A percentile compares a stretch with the other conserved stretches of the same genome.
These are phyloP conservation scores for Straminergon stramineum DNA, from an alignment of 225 moss, liverwort and hornwort genomes.

Conservation along the genomic window DNA sequence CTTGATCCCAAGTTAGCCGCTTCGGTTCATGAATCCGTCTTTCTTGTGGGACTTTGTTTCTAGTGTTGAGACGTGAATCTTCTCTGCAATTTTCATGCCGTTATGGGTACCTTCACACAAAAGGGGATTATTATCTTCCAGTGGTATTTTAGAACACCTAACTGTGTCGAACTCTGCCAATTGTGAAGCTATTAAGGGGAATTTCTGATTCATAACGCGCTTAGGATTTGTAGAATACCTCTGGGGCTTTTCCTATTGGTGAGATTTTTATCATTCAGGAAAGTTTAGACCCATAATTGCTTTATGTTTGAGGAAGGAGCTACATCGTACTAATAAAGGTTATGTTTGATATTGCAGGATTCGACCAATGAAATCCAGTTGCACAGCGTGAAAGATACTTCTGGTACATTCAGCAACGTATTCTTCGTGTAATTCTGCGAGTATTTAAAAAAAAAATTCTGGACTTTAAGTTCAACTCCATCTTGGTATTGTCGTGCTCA, in stretches of 20 bases:
- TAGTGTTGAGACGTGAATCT: neutral
- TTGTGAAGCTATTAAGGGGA: neutral
- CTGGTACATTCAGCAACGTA: neutral
- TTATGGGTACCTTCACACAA: neutral
- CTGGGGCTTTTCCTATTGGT: neutral
- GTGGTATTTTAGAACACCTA: neutral
- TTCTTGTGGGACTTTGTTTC: neutral
- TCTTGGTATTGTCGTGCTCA: neutral
- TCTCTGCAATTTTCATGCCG: neutral
- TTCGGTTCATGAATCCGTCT: neutral
- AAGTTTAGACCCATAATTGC: neutral
- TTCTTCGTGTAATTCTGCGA: neutral
- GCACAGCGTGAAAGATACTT: neutral
- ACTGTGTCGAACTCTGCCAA: neutral
- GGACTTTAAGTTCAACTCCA: neutral
- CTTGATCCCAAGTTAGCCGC: neutral
- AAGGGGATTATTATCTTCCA: neutral
- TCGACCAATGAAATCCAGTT: neutral
- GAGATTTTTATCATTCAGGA: neutral
- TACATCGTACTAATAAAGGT: neutral
- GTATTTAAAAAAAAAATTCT: neutral
- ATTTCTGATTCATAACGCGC: neutral
- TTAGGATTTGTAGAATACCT: neutral
- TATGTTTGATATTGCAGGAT: neutral
- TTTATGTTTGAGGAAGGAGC: neutral